Conservation (phyloP, 2,329 filamentous ascomycete species). For the Fusarium sp. region DNA sequence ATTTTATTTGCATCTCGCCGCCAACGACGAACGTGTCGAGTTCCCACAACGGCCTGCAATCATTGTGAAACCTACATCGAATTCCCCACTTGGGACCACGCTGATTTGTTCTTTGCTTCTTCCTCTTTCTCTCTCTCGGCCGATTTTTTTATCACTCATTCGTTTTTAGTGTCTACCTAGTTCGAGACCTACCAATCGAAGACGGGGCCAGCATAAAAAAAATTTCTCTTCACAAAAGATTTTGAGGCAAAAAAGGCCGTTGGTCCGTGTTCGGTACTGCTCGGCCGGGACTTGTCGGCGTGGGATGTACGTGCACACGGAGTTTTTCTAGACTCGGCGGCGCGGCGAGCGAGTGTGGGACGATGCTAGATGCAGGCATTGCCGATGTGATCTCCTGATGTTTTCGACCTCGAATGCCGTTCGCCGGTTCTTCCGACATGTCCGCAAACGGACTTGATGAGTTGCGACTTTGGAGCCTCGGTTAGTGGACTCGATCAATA, state of each 20-base stretch:
- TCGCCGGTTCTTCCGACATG: slow-evolving; percentile 26
- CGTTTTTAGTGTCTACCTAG: slow-evolving; percentile 2
- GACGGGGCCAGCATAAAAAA: neutral
- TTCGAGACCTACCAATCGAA: neutral
- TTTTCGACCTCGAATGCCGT: slow-evolving; percentile 9
- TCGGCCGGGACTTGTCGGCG: slow-evolving; percentile 38
- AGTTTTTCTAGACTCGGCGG: slow-evolving; percentile 18
- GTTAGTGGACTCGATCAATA: neutral
- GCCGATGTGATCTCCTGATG: slow-evolving; percentile 27
- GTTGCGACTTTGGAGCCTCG: neutral
- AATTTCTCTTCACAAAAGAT: neutral
- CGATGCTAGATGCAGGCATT: slow-evolving; percentile 27
- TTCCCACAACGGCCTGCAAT: slow-evolving; percentile 21
- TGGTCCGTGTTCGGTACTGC: slow-evolving; percentile 38
- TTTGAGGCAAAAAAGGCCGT: slow-evolving; percentile 16
- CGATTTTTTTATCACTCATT: slow-evolving; percentile 29
- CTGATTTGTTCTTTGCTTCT: slow-evolving; percentile 15
- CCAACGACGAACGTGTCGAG: slow-evolving; percentile 15
- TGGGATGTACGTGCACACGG: slow-evolving; percentile 12
- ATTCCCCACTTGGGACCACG: slow-evolving; percentile 20
- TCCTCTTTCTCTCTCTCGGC: slow-evolving; percentile 14
- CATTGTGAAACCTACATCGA: slow-evolving; percentile 27
- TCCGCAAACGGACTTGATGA: neutral
- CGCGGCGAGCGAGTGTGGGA: slow-evolving; percentile 19
- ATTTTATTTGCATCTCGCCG: slow-evolving; percentile 15